Evolutionary conservation across 1,284 basidiomycete genomes (phyloP).

Genomic region (Ustilago tritici): DNA sequence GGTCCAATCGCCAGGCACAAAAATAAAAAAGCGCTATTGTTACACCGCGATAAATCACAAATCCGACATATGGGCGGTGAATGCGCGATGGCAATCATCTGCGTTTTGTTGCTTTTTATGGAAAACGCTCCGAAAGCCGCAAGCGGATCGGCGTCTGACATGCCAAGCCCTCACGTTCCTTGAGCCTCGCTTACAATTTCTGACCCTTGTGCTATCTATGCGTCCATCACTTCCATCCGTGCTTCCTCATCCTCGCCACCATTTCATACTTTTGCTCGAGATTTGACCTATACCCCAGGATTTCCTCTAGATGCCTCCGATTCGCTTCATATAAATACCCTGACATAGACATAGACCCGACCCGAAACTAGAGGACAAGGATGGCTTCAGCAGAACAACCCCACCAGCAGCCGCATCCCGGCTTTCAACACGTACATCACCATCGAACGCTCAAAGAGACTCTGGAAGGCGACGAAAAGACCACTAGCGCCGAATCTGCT

Average conservation of each 20-base stretch:
- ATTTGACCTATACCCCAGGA: neutral
- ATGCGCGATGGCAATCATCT: neutral
- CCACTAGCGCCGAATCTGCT: constrained; percentile 17
- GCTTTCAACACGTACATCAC: constrained; percentile 3
- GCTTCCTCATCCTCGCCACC: neutral
- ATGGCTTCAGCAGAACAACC: constrained; percentile 14
- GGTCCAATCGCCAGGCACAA: constrained; percentile 9
- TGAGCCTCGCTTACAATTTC: neutral
- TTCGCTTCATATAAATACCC: neutral
- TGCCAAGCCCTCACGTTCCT: constrained; percentile 3
- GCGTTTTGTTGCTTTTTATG: neutral
- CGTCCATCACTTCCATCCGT: neutral
- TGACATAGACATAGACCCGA: neutral
- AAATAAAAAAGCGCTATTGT: neutral
- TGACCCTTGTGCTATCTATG: neutral
- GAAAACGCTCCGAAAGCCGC: constrained; percentile 6
- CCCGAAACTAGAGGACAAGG: neutral
- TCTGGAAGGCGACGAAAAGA: constrained; percentile 5
- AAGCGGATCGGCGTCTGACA: neutral
- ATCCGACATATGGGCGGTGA: neutral
- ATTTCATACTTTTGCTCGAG: neutral
- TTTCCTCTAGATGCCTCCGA: neutral
- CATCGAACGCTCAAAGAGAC: constrained; percentile 27
- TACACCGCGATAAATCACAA: neutral
- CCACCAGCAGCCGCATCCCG: neutral